Evolutionary conservation across 805 yeast genomes (phyloP).

Genomic region (Barnettozyma vustinii): DNA sequence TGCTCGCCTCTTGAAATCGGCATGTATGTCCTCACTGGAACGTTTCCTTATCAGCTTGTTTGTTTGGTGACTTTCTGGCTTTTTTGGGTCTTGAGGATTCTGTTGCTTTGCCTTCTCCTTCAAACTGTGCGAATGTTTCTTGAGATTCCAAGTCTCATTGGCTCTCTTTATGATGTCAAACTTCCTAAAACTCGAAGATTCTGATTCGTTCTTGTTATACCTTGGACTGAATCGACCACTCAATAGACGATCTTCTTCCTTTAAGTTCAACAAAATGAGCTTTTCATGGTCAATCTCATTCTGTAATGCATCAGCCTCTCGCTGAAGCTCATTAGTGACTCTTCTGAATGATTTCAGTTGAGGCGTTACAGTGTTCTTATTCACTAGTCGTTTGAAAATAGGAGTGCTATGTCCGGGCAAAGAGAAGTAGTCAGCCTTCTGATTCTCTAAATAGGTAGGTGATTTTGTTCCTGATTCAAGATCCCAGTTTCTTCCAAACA

Average conservation of each 20-base stretch:
- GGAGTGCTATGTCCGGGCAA: slow-evolving; percentile 21
- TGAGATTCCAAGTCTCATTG: slow-evolving; percentile 25
- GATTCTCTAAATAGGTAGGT: slow-evolving; percentile 6
- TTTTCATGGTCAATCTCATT: slow-evolving; percentile 26
- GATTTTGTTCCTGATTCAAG: slow-evolving; percentile 10
- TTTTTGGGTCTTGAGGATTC: neutral
- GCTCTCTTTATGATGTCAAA: slow-evolving; percentile 25
- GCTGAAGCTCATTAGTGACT: slow-evolving; percentile 20
- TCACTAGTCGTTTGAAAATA: slow-evolving; percentile 24
- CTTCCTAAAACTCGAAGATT: slow-evolving; percentile 10
- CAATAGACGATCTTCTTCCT: slow-evolving; percentile 18
- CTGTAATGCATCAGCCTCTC: slow-evolving; percentile 22
- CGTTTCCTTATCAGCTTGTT: slow-evolving; percentile 17
- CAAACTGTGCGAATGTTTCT: slow-evolving; percentile 8
- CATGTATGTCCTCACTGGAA: slow-evolving; percentile 8
- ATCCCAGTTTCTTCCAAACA: slow-evolving; percentile 12
- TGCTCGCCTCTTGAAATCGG: slow-evolving; percentile 22
- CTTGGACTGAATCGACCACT: slow-evolving; percentile 1
- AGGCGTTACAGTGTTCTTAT: slow-evolving; percentile 21
- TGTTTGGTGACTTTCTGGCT: too few relatives aligned
- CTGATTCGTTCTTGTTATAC: neutral
- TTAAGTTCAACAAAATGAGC: slow-evolving; percentile 20
- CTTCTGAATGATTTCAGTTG: slow-evolving; percentile 24
- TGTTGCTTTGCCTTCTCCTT: slow-evolving; percentile 3
- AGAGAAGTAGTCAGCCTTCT: slow-evolving; percentile 10